Percentiles rank a stretch among this genome's conserved stretches.
Conservation (phyloP, 2,329 filamentous ascomycete species). For the Domatiomyces catenatus region DNA sequence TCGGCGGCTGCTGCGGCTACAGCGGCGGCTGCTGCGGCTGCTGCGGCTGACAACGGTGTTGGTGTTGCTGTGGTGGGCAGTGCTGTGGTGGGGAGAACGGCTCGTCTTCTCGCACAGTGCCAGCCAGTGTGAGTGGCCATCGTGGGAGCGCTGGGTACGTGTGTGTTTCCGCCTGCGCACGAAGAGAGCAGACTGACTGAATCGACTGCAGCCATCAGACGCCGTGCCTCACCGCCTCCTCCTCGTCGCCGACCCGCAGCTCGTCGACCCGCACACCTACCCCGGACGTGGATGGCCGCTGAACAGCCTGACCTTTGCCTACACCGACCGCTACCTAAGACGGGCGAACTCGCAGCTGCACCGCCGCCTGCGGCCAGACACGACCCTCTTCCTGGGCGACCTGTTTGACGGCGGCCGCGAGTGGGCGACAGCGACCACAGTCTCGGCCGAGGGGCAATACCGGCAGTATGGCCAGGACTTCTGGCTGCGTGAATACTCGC, state of each 20-base stretch:
- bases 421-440: conserved; percentile 60
- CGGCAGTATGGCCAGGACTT: conserved; percentile 63
- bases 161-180: not conserved
- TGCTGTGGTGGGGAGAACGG: conserved; percentile 73
- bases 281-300: conserved; percentile 64
- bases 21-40: not conserved
- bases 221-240: conserved; percentile 70
- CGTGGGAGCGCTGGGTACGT: conserved; percentile 84
- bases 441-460: conserved; percentile 50
- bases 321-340: conserved; percentile 82
- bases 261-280: conserved; percentile 91
- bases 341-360: conserved; percentile 71
- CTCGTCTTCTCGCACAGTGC: conserved; percentile 59
- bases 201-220: conserved; percentile 46
- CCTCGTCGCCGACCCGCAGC: conserved; percentile 77
- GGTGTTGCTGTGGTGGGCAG: conserved; percentile 57
- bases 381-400: conserved; percentile 80
- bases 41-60: conserved; percentile 28
- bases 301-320: conserved; percentile 48
- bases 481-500: conserved; percentile 73
- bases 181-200: conserved; percentile 2
- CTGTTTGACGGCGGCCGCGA: conserved; percentile 91
- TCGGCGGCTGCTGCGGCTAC: no score
- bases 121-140: conserved; percentile 59
- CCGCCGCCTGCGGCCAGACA: conserved; percentile 61